Conservation (phyloP, 305 asterid genomes). For the Fraxinus greggii region DNA sequence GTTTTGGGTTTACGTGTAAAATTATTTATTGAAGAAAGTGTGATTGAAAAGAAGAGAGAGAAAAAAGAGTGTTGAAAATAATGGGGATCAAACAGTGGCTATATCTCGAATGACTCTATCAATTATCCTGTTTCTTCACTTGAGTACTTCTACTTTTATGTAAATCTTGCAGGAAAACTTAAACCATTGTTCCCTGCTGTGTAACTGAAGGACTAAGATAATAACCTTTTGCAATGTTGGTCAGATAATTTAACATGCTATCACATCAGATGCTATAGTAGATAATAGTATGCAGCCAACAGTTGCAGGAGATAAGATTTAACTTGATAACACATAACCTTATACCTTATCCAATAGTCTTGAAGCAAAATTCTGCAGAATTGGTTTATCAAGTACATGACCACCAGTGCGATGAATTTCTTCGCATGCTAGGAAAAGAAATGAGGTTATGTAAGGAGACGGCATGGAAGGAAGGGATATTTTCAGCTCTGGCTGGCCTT, state of each 20-base stretch:
- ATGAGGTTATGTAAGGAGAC: slow-evolving; percentile 71
- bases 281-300: slow-evolving; percentile 14
- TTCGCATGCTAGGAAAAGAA: slow-evolving; percentile 85
- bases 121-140: background rate
- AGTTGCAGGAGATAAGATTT: background rate
- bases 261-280: background rate
- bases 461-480: slow-evolving; percentile 96
- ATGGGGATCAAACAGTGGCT: too few species aligned
- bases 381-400: slow-evolving; percentile 82
- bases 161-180: background rate
- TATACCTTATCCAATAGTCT: slow-evolving; percentile 76
- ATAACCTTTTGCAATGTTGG: background rate
- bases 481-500: slow-evolving; percentile 79
- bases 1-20: too few species aligned
- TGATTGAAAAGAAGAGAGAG: too few species aligned
- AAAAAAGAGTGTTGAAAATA: too few species aligned
- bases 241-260: slow-evolving; percentile 15
- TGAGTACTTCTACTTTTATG: background rate
- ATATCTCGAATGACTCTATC: background rate
- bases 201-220: background rate
- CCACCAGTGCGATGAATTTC: slow-evolving; percentile 97
- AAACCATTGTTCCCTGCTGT: background rate
- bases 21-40: too few species aligned
- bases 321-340: slow-evolving; percentile 15
- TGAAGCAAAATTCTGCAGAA: slow-evolving; percentile 80